Percentiles rank a stretch among this genome's conserved stretches.
These are phyloP conservation scores for Thinopyrum elongatum DNA, from an alignment of 176 grass and related monocot species.

Conservation along the genomic window DNA sequence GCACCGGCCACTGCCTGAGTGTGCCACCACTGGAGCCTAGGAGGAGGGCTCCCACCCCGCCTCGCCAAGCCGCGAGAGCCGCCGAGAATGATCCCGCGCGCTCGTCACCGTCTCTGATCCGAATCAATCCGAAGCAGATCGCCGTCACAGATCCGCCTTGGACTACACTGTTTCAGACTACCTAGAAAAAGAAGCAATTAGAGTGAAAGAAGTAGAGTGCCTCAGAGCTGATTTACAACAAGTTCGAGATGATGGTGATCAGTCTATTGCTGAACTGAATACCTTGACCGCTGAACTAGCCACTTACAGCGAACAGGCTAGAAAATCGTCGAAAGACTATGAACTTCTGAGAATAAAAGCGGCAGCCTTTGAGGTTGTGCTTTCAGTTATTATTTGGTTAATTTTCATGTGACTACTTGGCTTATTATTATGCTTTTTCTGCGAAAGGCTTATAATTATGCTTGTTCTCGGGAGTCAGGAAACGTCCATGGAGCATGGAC, in stretches of 20 bases:
- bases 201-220: too few relatives aligned
- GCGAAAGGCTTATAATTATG: background rate
- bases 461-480: conserved; percentile 32
- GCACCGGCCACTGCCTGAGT: too few relatives aligned
- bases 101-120: too few relatives aligned
- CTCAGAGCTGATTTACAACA: too few relatives aligned
- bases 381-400: background rate
- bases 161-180: too few relatives aligned
- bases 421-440: conserved; percentile 3
- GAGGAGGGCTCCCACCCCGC: too few relatives aligned
- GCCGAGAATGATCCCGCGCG: too few relatives aligned
- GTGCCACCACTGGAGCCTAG: too few relatives aligned
- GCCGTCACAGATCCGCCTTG: too few relatives aligned
- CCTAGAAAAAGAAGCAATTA: too few relatives aligned
- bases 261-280: conserved; percentile 44
- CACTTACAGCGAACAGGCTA: conserved; percentile 40
- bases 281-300: conserved; percentile 42
- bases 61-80: too few relatives aligned
- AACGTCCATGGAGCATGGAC: conserved; percentile 13
- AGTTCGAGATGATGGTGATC: background rate
- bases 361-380: conserved; percentile 59
- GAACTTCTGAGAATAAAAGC: conserved; percentile 33
- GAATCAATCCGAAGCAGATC: too few relatives aligned
- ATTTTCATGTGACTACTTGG: background rate
- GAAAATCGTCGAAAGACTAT: conserved; percentile 41